Evolutionary conservation across 2,329 filamentous ascomycete species (phyloP).

Genomic region (Penicillium sp.): DNA sequence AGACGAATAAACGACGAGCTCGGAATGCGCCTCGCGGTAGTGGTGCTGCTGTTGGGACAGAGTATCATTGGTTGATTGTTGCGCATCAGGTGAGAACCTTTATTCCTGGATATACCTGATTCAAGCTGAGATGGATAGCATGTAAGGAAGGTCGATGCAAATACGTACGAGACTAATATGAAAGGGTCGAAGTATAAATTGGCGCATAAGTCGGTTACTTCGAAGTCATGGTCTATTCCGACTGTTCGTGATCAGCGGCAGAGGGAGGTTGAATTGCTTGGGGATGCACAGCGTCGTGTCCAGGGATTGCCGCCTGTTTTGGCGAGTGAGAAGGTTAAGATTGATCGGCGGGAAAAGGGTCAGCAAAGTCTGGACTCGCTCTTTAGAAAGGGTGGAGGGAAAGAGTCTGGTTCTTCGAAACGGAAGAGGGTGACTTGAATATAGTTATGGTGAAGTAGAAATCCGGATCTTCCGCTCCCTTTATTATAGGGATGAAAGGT

Average conservation of each 20-base stretch:
- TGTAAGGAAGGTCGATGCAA: conserved; percentile 34
- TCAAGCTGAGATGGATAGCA: conserved; percentile 18
- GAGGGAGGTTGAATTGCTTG: conserved; percentile 30
- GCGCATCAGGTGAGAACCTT: conserved; percentile 28
- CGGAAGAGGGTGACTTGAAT: neutral
- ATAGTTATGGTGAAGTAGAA: no score
- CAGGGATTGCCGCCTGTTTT: conserved; percentile 32
- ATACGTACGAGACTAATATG: conserved; percentile 34
- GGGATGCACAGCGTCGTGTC: conserved; percentile 31
- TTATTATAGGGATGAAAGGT: no score
- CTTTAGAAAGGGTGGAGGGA: conserved; percentile 19
- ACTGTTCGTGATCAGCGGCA: conserved; percentile 34
- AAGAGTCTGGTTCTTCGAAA: neutral
- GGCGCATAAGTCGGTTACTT: conserved; percentile 28
- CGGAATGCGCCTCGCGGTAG: conserved; percentile 31
- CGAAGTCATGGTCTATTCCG: conserved; percentile 32
- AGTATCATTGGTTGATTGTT: conserved; percentile 35
- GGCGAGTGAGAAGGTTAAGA: conserved; percentile 30
- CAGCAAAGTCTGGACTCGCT: conserved; percentile 30
- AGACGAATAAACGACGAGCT: conserved; percentile 28
- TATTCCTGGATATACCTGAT: neutral
- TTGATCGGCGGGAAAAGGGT: conserved; percentile 29
- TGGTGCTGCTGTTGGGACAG: conserved; percentile 32
- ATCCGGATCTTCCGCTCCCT: no score
- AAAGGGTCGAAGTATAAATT: conserved; percentile 35